phyloP scores from a whole-genome alignment of 2,329 filamentous ascomycete genomes.

The Fusarium sp. region DNA sequence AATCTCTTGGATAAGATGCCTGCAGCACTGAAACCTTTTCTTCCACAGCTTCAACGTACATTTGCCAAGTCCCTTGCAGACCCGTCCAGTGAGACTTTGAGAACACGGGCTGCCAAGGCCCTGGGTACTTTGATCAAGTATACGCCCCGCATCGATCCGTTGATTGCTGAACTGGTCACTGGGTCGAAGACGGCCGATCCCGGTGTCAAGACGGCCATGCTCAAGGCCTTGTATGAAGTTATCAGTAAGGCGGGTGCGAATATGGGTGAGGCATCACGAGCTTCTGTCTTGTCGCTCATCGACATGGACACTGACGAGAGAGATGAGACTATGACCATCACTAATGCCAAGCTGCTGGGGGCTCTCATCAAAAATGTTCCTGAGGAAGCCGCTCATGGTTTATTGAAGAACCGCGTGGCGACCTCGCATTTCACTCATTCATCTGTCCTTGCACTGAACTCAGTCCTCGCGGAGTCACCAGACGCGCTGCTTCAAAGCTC shows the following conservation, averaged over 20 bases:
- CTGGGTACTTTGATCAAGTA: slow-evolving; percentile 95
- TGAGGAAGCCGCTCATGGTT: slow-evolving; percentile 68
- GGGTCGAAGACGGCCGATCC: slow-evolving; percentile 87
- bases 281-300: slow-evolving; percentile 87
- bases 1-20: slow-evolving; percentile 97
- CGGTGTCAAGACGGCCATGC: slow-evolving; percentile 93
- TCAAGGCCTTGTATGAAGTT: slow-evolving; percentile 95
- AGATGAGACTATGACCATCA: slow-evolving; percentile 83
- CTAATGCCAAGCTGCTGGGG: slow-evolving; percentile 88
- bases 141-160: slow-evolving; percentile 92
- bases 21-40: slow-evolving; percentile 91
- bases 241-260: slow-evolving; percentile 93
- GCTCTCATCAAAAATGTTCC: slow-evolving; percentile 89
- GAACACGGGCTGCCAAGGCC: slow-evolving; percentile 90
- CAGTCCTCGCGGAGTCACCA: slow-evolving; percentile 84
- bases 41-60: slow-evolving; percentile 94
- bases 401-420: slow-evolving; percentile 79
- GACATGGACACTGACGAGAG: slow-evolving; percentile 82
- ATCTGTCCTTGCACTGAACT: slow-evolving; percentile 87
- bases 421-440: slow-evolving; percentile 78
- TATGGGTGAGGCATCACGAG: slow-evolving; percentile 91
- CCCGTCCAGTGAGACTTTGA: slow-evolving; percentile 86
- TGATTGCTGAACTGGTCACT: slow-evolving; percentile 92
- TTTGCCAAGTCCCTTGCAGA: slow-evolving; percentile 97
- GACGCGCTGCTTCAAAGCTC: slow-evolving; percentile 70